Base-by-base conservation (phyloP, 192 early-diverging fungal species). In the Coemansia sp. region DNA sequence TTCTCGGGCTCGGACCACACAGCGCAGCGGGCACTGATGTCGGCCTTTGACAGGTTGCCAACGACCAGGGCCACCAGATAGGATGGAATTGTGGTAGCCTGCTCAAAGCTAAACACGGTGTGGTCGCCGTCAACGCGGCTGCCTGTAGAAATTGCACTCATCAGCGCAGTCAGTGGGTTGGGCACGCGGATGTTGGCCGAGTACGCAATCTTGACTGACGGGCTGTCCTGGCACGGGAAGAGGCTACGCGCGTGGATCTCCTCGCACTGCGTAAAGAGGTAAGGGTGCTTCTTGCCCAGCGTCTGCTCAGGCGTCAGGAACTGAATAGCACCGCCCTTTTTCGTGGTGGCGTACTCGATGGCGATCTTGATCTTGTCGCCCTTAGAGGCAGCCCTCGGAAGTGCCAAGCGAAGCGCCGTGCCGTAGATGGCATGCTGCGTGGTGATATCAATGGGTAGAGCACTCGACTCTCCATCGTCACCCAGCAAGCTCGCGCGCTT, bases 241-340 rank as follows among this genome's bases (percentile, higher is more conserved):
- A 99, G 70, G 45, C 90, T 90, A 48, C 97, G 90, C 10, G 95
- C 97, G 63, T 98, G 95, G 66, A 99, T 98, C 23, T 86, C 87
- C 79, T 99, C 92, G 83, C 97, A 96, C 77, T 99, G 97, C 39
- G 94, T 93, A 75, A 99, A 99, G 43, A 99, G 78, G 73, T 99
- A 99, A 20, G 97, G 97, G 64, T 94, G 84, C 63, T 88, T 84
- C 78, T 94, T 93, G 42, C 97, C 97, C 31, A 93, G 87, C 7
- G 97, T 99, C 81, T 98, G 97, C 86, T 85, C 87, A 1, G 94
- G 92, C 35, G 85, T 85, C 67, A 99, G 83, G 83, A 94, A 99
- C 84, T 98, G 96, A 20, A 92, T 82, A 23, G 97, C 97, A 34
- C 92, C 89, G 73, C 93, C 90, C 64, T 91, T 81, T 45, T 84